Evolutionary conservation across 2,329 filamentous ascomycete genomes (phyloP).

Genomic region (Apiospora rasikravindrae): DNA sequence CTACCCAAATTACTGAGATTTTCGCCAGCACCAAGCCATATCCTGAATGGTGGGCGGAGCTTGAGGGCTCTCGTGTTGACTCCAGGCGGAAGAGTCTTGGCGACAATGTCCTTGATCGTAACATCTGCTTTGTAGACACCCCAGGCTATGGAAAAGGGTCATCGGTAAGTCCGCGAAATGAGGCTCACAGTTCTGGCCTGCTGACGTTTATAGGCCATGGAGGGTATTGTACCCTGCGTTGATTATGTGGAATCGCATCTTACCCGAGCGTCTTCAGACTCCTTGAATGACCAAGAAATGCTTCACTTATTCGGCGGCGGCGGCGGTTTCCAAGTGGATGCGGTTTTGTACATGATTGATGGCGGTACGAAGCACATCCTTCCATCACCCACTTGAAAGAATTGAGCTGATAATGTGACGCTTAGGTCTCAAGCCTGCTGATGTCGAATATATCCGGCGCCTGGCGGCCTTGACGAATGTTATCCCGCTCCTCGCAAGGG

Average conservation of each 20-base stretch:
- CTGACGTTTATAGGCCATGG: conserved; percentile 45
- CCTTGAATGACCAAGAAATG: conserved; percentile 75
- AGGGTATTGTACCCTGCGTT: conserved; percentile 63
- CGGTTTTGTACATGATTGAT: conserved; percentile 80
- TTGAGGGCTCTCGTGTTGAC: conserved; percentile 67
- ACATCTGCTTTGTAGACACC: conserved; percentile 92
- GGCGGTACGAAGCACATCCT: conserved; percentile 60
- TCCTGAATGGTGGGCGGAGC: conserved; percentile 86
- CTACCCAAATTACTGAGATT: conserved; percentile 64
- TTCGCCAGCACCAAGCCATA: conserved; percentile 84
- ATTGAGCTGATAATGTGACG: conserved; percentile 29
- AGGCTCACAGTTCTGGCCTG: background rate
- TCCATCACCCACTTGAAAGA: background rate
- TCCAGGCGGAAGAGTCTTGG: conserved; percentile 72
- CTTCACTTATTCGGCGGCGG: conserved; percentile 79
- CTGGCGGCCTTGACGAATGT: conserved; percentile 80
- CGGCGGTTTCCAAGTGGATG: conserved; percentile 84
- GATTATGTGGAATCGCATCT: conserved; percentile 77
- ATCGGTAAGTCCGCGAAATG: conserved; percentile 44
- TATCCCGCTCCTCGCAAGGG: conserved; percentile 79
- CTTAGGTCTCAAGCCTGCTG: conserved; percentile 62
- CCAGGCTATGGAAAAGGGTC: conserved; percentile 64
- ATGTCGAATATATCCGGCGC: conserved; percentile 74
- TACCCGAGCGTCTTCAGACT: conserved; percentile 64
- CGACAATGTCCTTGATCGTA: conserved; percentile 84